phyloP scores from a whole-genome alignment of 371 early-diverging fungal species.

The Haplosporangium sp. region DNA sequence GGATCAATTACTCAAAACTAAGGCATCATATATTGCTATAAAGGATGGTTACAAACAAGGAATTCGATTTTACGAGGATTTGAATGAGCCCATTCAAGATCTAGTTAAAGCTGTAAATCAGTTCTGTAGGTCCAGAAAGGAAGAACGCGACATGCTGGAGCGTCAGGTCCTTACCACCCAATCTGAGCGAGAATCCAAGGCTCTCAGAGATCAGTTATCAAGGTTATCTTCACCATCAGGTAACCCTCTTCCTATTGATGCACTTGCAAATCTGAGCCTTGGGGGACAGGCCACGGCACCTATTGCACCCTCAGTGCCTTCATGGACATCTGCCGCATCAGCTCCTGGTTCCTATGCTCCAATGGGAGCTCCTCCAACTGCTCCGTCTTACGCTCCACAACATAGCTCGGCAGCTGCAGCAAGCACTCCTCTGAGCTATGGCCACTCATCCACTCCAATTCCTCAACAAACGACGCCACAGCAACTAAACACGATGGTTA shows the following conservation, averaged over 20 bases:
- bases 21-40: slow-evolving; percentile 66
- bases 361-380: slow-evolving; percentile 37
- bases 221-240: slow-evolving; percentile 53
- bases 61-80: slow-evolving; percentile 82
- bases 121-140: slow-evolving; percentile 74
- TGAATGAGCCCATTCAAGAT: slow-evolving; percentile 73
- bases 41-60: slow-evolving; percentile 79
- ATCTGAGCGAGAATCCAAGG: slow-evolving; percentile 76
- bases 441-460: slow-evolving; percentile 16
- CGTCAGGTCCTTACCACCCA: slow-evolving; percentile 69
- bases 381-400: slow-evolving; percentile 33
- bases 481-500: slow-evolving; percentile 37
- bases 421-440: slow-evolving; percentile 26
- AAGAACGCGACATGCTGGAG: slow-evolving; percentile 75
- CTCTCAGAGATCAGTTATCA: slow-evolving; percentile 79
- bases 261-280: slow-evolving; percentile 53
- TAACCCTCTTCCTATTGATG: slow-evolving; percentile 52
- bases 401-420: slow-evolving; percentile 25
- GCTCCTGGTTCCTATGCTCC: slow-evolving; percentile 30
- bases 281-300: slow-evolving; percentile 28
- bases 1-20: slow-evolving; percentile 71
- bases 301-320: slow-evolving; percentile 23
- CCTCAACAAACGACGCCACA: slow-evolving; percentile 36
- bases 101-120: slow-evolving; percentile 71
- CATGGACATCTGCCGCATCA: slow-evolving; percentile 30